Evolutionary conservation across 805 yeast genomes (phyloP).

Genomic region (Nakazawaea holstii): DNA sequence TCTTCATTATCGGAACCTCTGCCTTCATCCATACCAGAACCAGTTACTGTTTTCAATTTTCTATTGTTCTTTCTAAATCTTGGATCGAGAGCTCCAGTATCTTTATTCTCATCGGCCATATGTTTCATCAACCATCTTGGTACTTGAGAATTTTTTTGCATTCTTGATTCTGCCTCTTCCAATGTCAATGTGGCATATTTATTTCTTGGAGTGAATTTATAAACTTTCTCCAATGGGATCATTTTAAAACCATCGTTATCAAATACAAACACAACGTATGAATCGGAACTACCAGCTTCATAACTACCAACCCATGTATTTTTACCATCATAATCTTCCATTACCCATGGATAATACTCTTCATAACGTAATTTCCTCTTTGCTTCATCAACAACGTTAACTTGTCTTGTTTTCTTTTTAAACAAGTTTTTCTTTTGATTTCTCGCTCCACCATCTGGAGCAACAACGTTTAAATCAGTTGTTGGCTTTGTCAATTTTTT

Average conservation of each 20-base stretch:
- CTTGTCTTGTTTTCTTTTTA: slow-evolving; percentile 81
- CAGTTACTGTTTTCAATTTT: slow-evolving; percentile 36
- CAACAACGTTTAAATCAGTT: slow-evolving; percentile 61
- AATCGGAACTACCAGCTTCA: slow-evolving; percentile 77
- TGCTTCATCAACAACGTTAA: slow-evolving; percentile 73
- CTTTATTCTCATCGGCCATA: slow-evolving; percentile 60
- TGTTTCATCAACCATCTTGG: slow-evolving; percentile 97
- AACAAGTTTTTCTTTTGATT: slow-evolving; percentile 51
- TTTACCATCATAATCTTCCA: slow-evolving; percentile 92
- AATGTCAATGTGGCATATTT: slow-evolving; percentile 88
- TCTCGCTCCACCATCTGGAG: slow-evolving; percentile 90
- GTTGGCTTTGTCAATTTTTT: slow-evolving; percentile 27
- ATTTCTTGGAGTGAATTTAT: slow-evolving; percentile 88
- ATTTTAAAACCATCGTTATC: slow-evolving; percentile 86
- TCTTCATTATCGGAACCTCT: slow-evolving; percentile 84
- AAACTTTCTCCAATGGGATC: slow-evolving; percentile 93
- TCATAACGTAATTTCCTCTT: slow-evolving; percentile 86
- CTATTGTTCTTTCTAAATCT: slow-evolving; percentile 32
- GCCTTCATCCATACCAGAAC: slow-evolving; percentile 29
- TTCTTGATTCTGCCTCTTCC: slow-evolving; percentile 94
- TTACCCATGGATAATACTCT: slow-evolving; percentile 96
- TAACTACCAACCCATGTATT: slow-evolving; percentile 95
- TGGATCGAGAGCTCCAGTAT: slow-evolving; percentile 45
- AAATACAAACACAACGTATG: slow-evolving; percentile 79
- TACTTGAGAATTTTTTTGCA: slow-evolving; percentile 71